Conservation (phyloP, 495 filamentous ascomycete species). For the Penicilliopsis zonata region DNA sequence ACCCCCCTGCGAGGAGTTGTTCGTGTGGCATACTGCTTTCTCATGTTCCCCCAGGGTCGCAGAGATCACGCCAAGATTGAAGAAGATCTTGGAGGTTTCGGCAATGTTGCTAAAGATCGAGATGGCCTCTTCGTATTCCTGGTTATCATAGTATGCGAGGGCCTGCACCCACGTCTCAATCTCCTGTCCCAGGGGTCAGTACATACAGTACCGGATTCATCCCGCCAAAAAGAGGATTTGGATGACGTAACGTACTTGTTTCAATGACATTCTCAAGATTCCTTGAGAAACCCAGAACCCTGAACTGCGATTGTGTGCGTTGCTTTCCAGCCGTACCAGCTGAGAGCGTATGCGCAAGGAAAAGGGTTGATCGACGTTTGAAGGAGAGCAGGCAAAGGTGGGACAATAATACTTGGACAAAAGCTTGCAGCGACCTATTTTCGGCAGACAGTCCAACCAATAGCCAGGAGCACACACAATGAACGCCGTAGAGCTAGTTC, state of each 20-base stretch:
- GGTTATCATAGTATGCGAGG: constrained; percentile 84
- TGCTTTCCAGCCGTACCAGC: no score
- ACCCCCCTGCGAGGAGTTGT: not conserved
- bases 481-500: no score
- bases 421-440: no score
- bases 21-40: constrained; percentile 60
- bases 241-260: constrained; percentile 45
- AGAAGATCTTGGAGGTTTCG: constrained; percentile 96
- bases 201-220: no score
- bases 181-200: constrained; percentile 52
- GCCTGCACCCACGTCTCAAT: constrained; percentile 98
- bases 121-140: constrained; percentile 84
- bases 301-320: no score
- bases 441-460: no score
- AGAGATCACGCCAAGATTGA: constrained; percentile 98
- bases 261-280: constrained; percentile 55
- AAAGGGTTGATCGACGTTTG: no score
- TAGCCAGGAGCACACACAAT: no score
- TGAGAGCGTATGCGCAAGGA: no score
- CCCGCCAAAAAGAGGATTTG: not conserved
- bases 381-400: no score
- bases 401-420: no score
- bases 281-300: no score
- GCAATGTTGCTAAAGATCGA: constrained; percentile 72
- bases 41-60: constrained; percentile 95